Evolutionary conservation across 2,329 filamentous ascomycete species (phyloP), one percentile per base, ranked within the genome.

Genomic region (Talaromyces albobiverticillius): DNA sequence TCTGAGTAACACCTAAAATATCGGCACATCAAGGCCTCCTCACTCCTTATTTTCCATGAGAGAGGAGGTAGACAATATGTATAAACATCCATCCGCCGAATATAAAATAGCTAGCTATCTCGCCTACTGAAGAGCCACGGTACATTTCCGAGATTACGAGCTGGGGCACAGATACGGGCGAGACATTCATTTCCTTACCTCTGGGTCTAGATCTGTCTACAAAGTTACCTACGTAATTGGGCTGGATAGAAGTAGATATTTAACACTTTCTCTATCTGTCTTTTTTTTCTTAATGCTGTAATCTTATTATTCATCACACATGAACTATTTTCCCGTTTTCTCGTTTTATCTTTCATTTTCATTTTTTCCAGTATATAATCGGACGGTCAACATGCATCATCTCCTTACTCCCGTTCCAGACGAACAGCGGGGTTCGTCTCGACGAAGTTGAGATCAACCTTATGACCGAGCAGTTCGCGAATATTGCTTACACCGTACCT

Each of bases 361-460:
- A n/a, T 38, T 54, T 41, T 32, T 36, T 49, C 46, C 16, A 29
- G 9, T 34, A 48, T 20, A 29, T 26, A 41, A n/a, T n/a, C n/a
- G n/a, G n/a, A n/a, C n/a, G n/a, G n/a, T n/a, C 10, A 16, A 36
- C 25, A 22, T 51, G 38, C 11, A n/a, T n/a, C n/a, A n/a, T 40
- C 34, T 46, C 22, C 22, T 67, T 84, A 93, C 63, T 90, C 83
- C 78, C 91, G 93, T 64, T 95, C 89, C 69, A 97, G 78, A 71
- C 93, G 82, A 57, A 97, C 92, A 18, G 93, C 94, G 10, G 93
- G 86, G 74, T 95, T 96, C 62, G 81, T 85, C 78, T 95, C 87
- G 62, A 99, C 91, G 77, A 96, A 96, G 67, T 85, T 85, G 68
- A 97, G 76, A 75, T 97, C 92, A 40, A 96, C 92, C 79, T 96